A percentile compares a stretch with the other conserved stretches of the same genome.
Conservation (phyloP, 176 grass and related monocot species). For the Eremochloa ophiuroides region DNA sequence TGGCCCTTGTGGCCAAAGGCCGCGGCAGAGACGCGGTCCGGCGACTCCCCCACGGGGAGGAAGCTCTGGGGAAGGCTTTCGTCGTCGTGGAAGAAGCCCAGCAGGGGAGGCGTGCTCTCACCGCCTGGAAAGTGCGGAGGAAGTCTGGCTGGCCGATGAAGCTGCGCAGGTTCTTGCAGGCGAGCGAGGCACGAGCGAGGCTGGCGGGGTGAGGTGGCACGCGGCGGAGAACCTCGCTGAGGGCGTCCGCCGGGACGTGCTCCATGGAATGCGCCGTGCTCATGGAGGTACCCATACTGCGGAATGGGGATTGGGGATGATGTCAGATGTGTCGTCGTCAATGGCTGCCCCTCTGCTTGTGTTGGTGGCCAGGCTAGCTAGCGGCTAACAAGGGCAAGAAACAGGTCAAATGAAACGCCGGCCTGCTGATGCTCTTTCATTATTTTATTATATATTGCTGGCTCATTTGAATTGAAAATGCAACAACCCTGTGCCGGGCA, state of each 20-base stretch:
- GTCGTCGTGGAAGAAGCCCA: background rate
- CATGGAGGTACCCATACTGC: background rate
- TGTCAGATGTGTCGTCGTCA: too few species aligned
- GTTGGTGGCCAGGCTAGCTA: too few species aligned
- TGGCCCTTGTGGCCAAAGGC: background rate
- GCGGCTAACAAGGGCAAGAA: background rate
- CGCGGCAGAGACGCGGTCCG: background rate
- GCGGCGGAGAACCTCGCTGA: background rate
- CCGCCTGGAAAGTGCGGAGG: background rate
- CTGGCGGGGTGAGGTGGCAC: background rate
- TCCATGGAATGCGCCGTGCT: background rate
- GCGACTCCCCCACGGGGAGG: background rate
- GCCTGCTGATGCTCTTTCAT: background rate
- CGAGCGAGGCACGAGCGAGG: background rate
- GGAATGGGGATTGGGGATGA: background rate
- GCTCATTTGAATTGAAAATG: too few species aligned
- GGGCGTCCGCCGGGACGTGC: background rate
- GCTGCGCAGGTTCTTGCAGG: background rate
- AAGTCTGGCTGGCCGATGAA: background rate
- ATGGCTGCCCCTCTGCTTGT: too few species aligned
- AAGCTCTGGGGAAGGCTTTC: background rate
- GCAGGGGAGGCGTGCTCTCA: background rate
- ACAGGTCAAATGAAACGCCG: background rate
- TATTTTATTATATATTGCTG: too few species aligned
- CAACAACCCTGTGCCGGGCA: background rate